Conservation (phyloP, 257 asterid species). For the Capsicum baccatum region DNA sequence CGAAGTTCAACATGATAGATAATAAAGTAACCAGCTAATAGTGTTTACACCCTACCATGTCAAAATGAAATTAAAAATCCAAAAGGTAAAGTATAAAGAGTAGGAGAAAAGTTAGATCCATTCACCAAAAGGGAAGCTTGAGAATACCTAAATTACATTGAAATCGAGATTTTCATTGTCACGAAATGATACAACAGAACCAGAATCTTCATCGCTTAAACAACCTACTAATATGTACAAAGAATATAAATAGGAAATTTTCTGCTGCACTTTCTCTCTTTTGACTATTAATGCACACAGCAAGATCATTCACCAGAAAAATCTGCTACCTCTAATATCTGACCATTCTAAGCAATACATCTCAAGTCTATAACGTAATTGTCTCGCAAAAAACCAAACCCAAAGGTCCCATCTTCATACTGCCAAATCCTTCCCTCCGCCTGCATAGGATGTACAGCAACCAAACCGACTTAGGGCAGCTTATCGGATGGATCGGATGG, state of each 20-base stretch:
- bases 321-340: conserved; percentile 54
- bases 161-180: not conserved
- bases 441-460: conserved; percentile 51
- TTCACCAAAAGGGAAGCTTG: not conserved
- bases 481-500: no score
- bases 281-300: not conserved
- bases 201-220: not conserved
- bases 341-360: conserved; percentile 61
- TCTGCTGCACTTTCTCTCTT: not conserved
- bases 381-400: conserved; percentile 81
- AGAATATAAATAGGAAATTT: conserved; percentile 19
- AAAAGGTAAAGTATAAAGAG: not conserved
- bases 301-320: conserved; percentile 38
- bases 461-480: conserved; percentile 35
- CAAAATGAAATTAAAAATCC: conserved; percentile 18
- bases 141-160: conserved; percentile 12
- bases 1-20: not conserved
- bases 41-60: conserved; percentile 19
- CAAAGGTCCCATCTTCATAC: conserved; percentile 72
- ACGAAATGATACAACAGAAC: not conserved
- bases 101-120: not conserved
- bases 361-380: conserved; percentile 63
- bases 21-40: not conserved
- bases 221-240: conserved; percentile 7
- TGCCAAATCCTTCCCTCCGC: conserved; percentile 86